Conservation (phyloP, 192 early-diverging fungal genomes). For the Gryganskiella cystojenkinii region DNA sequence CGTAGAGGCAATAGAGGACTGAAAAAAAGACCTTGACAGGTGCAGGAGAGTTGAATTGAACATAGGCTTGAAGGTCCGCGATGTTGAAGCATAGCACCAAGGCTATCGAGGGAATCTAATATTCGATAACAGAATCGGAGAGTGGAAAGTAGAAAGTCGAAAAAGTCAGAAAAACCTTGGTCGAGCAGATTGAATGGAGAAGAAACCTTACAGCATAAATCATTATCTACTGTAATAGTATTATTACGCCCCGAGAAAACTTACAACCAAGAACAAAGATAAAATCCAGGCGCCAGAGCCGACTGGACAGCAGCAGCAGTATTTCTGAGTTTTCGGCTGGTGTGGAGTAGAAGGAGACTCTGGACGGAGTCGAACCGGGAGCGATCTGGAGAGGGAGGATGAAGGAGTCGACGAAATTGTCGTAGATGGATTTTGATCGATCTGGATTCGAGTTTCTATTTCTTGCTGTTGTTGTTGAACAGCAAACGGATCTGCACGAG, state of each 20-base stretch:
- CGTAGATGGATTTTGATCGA: neutral
- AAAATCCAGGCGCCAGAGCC: slow-evolving; percentile 23
- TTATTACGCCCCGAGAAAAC: too few species aligned
- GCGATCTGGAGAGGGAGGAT: neutral
- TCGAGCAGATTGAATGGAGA: neutral
- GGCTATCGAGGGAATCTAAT: slow-evolving; percentile 31
- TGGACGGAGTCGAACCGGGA: neutral
- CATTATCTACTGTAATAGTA: too few species aligned
- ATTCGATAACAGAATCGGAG: neutral
- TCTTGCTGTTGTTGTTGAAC: too few species aligned
- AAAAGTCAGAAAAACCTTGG: neutral
- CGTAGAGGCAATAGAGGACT: slow-evolving; percentile 27
- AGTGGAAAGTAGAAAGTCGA: too few species aligned
- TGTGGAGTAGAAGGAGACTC: neutral
- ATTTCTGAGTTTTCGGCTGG: neutral
- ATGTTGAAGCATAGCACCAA: slow-evolving; percentile 30
- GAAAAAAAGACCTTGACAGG: slow-evolving; percentile 30
- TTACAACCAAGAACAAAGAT: slow-evolving; percentile 18
- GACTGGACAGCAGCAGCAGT: slow-evolving; percentile 29
- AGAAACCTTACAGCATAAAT: too few species aligned
- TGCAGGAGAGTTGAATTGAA: slow-evolving; percentile 29
- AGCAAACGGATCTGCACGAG: too few species aligned
- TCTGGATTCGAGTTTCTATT: too few species aligned
- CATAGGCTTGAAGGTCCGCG: slow-evolving; percentile 1
- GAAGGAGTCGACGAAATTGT: neutral